A percentile compares a stretch with the other conserved stretches of the same genome.
Conservation (phyloP, 2,329 filamentous ascomycete genomes). For the Plectosphaerella sp. region DNA sequence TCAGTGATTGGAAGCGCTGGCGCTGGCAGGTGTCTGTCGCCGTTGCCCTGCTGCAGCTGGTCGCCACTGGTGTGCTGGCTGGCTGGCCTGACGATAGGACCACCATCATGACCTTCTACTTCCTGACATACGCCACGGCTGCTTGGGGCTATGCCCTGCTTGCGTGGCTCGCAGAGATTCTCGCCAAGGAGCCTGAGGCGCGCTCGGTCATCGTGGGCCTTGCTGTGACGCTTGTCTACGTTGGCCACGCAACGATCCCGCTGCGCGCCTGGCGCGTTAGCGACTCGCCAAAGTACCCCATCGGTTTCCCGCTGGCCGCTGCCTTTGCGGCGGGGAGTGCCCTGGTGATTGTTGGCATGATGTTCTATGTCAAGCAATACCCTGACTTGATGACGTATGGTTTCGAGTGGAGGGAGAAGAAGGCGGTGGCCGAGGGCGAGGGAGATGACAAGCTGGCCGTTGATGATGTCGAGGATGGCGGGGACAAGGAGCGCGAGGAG, state of each 20-base stretch:
- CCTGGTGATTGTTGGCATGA: conserved; percentile 21
- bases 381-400: conserved; percentile 14
- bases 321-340: conserved; percentile 26
- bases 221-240: conserved; percentile 31
- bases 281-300: conserved; percentile 27
- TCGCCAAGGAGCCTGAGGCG: conserved; percentile 30
- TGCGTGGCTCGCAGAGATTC: conserved; percentile 28
- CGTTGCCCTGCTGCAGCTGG: conserved; percentile 19
- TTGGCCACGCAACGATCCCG: conserved; percentile 33
- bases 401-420: conserved; percentile 3
- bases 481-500: neutral
- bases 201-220: conserved; percentile 28
- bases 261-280: conserved; percentile 28
- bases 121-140: conserved; percentile 27
- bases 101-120: conserved; percentile 28
- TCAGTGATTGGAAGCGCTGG: conserved; percentile 32
- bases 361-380: conserved; percentile 21
- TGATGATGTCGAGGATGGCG: neutral
- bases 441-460: neutral
- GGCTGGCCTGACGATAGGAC: conserved; percentile 25
- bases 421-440: neutral
- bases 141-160: conserved; percentile 26
- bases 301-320: conserved; percentile 29
- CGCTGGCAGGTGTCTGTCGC: conserved; percentile 31
- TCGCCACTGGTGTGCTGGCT: conserved; percentile 25